Evolutionary conservation across 2,329 filamentous ascomycete genomes (phyloP).

Genomic region (Ceratocystis ficicola): DNA sequence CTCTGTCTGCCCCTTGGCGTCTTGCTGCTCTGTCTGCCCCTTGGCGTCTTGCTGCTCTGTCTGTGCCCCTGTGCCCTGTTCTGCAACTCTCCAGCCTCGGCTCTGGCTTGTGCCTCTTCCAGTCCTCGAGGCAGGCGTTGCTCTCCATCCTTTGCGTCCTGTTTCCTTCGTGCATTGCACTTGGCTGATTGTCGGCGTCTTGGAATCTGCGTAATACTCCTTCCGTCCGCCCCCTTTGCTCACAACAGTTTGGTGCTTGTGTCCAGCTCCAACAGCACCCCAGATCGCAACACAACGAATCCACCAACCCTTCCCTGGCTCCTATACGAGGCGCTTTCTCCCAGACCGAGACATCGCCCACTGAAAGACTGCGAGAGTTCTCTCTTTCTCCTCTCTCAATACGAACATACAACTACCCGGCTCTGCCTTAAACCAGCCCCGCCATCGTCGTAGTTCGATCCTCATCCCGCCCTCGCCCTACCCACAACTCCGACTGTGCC

Average conservation of each 20-base stretch:
- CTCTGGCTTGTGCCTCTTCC: not conserved
- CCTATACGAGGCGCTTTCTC: constrained; percentile 2
- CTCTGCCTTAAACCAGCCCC: not conserved
- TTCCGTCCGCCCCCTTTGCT: not conserved
- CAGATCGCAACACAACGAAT: not conserved
- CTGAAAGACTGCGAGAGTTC: not conserved
- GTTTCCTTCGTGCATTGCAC: not conserved
- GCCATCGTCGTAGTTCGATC: not conserved
- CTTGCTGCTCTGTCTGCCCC: not conserved
- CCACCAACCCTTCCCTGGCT: not conserved
- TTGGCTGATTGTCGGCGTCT: too few species aligned
- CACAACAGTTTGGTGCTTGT: not conserved
- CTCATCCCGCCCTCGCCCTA: not conserved
- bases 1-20: not conserved
- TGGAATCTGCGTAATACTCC: not conserved
- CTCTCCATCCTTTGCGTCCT: not conserved
- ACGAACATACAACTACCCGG: not conserved
- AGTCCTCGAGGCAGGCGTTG: not conserved
- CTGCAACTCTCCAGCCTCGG: not conserved
- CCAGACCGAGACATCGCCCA: not conserved
- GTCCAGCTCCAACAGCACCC: not conserved
- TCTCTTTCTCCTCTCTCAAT: not conserved
- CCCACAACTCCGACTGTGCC: not conserved
- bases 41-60: not conserved
- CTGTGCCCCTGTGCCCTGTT: not conserved